Evolutionary conservation across 192 early-diverging fungal genomes (phyloP).

Genomic region (Linnemannia zychae): DNA sequence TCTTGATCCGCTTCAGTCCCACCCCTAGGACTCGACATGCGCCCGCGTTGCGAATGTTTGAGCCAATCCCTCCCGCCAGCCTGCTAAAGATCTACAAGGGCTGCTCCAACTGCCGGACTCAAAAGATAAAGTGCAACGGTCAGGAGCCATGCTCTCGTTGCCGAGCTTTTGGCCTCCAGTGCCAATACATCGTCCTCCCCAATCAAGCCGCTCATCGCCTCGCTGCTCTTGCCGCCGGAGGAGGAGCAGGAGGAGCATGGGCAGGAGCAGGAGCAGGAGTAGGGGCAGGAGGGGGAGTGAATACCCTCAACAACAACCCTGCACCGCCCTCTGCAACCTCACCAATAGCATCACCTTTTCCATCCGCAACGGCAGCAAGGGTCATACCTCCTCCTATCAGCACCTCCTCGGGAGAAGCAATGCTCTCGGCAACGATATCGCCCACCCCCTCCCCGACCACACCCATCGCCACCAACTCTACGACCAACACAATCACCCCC

Average conservation of each 20-base stretch:
- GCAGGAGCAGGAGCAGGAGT: neutral
- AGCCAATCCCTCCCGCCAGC: constrained; percentile 50
- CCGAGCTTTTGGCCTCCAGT: constrained; percentile 47
- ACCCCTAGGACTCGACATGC: constrained; percentile 38
- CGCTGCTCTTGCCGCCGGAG: constrained; percentile 11
- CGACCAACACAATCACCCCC: neutral
- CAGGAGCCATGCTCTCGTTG: constrained; percentile 48
- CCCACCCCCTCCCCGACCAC: neutral
- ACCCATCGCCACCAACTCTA: neutral
- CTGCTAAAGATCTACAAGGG: constrained; percentile 57
- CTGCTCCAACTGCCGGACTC: constrained; percentile 54
- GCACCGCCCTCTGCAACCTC: neutral
- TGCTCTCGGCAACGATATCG: neutral
- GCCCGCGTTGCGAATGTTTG: constrained; percentile 55
- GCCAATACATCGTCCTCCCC: constrained; percentile 54
- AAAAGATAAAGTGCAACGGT: constrained; percentile 58
- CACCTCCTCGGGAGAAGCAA: neutral
- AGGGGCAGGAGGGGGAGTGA: neutral
- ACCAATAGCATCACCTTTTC: neutral
- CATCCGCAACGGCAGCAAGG: neutral
- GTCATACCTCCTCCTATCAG: neutral
- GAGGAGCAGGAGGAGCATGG: no score
- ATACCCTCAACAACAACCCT: neutral
- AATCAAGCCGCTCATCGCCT: constrained; percentile 49
- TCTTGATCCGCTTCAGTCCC: constrained; percentile 10